phyloP scores from a whole-genome alignment of 2,329 filamentous ascomycete species.

The Septoria petroselini region DNA sequence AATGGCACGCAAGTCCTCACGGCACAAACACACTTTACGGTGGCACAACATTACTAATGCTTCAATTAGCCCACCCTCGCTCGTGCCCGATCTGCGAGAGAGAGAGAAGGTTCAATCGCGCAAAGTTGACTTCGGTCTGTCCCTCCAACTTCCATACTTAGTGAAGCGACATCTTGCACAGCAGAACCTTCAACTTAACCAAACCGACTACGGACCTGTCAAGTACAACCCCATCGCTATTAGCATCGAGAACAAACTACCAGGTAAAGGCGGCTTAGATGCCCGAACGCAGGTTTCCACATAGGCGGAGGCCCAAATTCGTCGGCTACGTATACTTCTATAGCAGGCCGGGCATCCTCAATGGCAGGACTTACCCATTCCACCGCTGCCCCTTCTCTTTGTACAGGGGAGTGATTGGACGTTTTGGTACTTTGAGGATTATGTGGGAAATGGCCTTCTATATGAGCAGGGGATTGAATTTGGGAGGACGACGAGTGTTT shows the following conservation, averaged over 20 bases:
- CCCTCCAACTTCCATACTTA: slow-evolving; percentile 2
- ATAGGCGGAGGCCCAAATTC: background rate
- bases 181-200: slow-evolving; percentile 12
- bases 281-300: background rate
- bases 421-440: slow-evolving; percentile 5
- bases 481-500: background rate
- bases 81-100: background rate
- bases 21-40: background rate
- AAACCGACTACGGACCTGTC: slow-evolving; percentile 12
- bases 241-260: slow-evolving; percentile 15
- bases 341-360: background rate
- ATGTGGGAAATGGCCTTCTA: background rate
- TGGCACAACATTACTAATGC: slow-evolving; percentile 6
- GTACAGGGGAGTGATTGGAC: slow-evolving; percentile 1
- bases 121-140: slow-evolving; percentile 9
- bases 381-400: slow-evolving; percentile 5
- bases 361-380: slow-evolving; percentile 1
- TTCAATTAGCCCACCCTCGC: slow-evolving; percentile 5
- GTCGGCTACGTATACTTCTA: background rate
- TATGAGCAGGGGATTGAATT: slow-evolving; percentile 1
- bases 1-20: background rate
- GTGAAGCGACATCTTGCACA: slow-evolving; percentile 2
- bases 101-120: slow-evolving; percentile 5
- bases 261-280: slow-evolving; percentile 6
- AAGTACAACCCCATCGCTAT: slow-evolving; percentile 11